A percentile compares a stretch with the other conserved stretches of the same genome.
These are phyloP conservation scores for Gnetum montanum DNA, from an alignment of 75 land plant species.

Conservation along the genomic window DNA sequence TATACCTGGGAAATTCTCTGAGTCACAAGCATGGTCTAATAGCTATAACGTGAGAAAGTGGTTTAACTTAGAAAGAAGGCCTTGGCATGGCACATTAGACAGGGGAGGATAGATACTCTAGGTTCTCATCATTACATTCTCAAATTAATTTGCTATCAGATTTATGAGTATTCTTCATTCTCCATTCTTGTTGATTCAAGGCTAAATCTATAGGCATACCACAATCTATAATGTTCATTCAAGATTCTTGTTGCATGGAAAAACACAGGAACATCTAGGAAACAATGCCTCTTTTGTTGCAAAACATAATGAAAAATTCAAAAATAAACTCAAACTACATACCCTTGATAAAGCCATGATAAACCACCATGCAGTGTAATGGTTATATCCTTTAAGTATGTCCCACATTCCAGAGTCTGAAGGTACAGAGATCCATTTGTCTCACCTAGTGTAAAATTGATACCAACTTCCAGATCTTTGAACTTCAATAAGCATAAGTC, in stretches of 20 bases:
- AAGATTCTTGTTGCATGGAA: not conserved
- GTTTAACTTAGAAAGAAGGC: no score
- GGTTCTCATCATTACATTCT: no score
- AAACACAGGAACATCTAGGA: not conserved
- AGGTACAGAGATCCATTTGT: constrained; percentile 41
- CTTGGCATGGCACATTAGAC: no score
- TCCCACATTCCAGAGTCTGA: constrained; percentile 33
- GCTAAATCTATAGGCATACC: no score
- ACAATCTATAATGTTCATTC: no score
- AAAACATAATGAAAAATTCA: not conserved
- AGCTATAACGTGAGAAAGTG: no score
- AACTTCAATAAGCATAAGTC: constrained; percentile 42
- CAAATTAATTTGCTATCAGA: no score
- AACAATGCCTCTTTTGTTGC: not conserved
- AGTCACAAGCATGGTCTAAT: no score
- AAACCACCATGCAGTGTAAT: constrained; percentile 63
- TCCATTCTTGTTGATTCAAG: no score
- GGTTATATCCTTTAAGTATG: constrained; percentile 30
- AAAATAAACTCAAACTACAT: constrained; percentile 7
- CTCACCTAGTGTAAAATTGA: constrained; percentile 25
- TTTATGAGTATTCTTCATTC: no score
- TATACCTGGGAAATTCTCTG: no score
- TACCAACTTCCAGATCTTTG: constrained; percentile 53
- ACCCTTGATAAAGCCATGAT: constrained; percentile 91
- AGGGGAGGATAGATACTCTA: no score